These are phyloP conservation scores for Neoboletus subvelutipes DNA, from an alignment of 768 basidiomycete species.

Conservation along the genomic window DNA sequence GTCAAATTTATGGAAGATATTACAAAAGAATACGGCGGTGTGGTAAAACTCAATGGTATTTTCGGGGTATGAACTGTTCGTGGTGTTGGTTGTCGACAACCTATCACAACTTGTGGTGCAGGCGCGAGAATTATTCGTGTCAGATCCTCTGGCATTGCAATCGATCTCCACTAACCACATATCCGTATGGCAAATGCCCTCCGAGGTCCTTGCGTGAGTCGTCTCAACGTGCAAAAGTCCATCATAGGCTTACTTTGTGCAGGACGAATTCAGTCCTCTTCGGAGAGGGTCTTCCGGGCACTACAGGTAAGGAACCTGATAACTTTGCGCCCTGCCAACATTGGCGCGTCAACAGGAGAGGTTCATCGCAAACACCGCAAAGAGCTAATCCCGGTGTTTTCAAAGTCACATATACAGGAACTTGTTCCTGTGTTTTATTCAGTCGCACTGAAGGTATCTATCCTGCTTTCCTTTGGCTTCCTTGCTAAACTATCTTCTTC, in stretches of 20 bases:
- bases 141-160: slow-evolving; percentile 2
- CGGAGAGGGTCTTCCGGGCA: slow-evolving; percentile 3
- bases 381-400: background rate
- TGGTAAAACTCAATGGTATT: background rate
- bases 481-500: background rate
- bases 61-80: background rate
- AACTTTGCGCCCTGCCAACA: background rate
- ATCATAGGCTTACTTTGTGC: background rate
- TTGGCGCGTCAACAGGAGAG: background rate
- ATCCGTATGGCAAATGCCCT: slow-evolving; percentile 3
- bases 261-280: slow-evolving; percentile 1
- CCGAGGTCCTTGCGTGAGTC: slow-evolving; percentile 1
- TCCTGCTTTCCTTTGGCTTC: background rate
- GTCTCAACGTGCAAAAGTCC: background rate
- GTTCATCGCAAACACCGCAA: slow-evolving; percentile 4
- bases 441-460: background rate
- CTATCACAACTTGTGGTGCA: background rate
- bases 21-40: background rate
- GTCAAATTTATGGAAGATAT: background rate
- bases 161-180: background rate
- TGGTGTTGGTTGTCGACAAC: background rate
- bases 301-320: background rate
- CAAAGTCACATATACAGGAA: slow-evolving; percentile 1
- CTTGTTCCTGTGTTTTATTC: slow-evolving; percentile 2
- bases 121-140: slow-evolving; percentile 1